Evolutionary conservation across 805 yeast genomes (phyloP), one percentile per base, ranked within the genome.

Genomic region (Nakazawaea ambrosiae): DNA sequence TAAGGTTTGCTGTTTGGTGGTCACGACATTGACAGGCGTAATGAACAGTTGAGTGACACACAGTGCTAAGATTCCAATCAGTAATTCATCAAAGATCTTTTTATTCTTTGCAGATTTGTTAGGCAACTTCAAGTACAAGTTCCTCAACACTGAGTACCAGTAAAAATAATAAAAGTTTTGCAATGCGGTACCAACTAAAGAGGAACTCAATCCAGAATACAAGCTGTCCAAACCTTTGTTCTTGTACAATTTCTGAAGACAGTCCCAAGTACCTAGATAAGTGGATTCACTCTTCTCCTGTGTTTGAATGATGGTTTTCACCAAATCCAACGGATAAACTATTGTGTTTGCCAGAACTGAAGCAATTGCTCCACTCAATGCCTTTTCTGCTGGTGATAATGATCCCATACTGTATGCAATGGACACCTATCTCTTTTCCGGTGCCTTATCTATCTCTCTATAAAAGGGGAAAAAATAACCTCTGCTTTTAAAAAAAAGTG

Each of bases 81-180:
- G 54, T 46, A 86, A 69, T 57, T 86, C 95, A 45, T 75, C 75
- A 6, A 40, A 12, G 24, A 34, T 31, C 23, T 24, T 20, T 20
- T 34, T 38, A 9, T 33, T 34, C 18, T 31, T 36, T 9, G 19
- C 29, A 20, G 27, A 22, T 11, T 34, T 36, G 27, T 24, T 28
- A 7, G 32, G 28, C 15, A 36, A 12, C 34, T 57, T 61, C 42
- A 71, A 66, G 57, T 75, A 79, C 14, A 69, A 58, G 37, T 70
- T 68, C 44, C 85, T 73, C 14, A 84, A 76, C 28, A 82, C 60
- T 4, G 88, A 78, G 58, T 86, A 86, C 92, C 94, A 86, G 58
- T 84, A 86, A 57, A 86, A 86, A 57, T 86, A 86, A 22, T 86
- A 78, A 53, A 86, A 86, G 48, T 80, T 81, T 52, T 83, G 85